Conservation (phyloP, 2,329 filamentous ascomycete genomes). For the Dothistroma pini region DNA sequence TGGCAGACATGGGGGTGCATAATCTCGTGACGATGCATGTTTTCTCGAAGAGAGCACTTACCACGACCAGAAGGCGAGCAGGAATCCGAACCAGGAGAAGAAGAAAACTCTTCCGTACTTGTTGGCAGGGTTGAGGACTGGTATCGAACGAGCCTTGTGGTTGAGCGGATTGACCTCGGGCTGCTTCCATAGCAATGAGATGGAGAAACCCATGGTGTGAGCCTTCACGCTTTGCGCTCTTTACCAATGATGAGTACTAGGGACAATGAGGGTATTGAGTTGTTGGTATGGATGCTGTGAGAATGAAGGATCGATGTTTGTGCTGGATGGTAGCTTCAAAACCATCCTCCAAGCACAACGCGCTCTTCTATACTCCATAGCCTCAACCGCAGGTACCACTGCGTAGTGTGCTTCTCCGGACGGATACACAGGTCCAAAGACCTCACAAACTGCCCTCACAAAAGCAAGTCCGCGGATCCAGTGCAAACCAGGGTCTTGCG, state of each 20-base stretch:
- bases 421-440: not conserved
- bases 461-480: conserved; percentile 11
- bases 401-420: conserved; percentile 7
- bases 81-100: conserved; percentile 83
- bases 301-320: not conserved
- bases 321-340: not conserved
- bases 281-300: not conserved
- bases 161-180: conserved; percentile 82
- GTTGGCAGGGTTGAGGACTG: conserved; percentile 72
- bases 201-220: conserved; percentile 21
- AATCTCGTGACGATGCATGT: not conserved
- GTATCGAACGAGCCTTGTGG: conserved; percentile 75
- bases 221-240: not conserved
- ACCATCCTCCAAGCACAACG: not conserved
- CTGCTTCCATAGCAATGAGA: conserved; percentile 42
- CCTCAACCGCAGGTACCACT: not conserved
- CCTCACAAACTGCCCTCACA: not conserved
- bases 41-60: conserved; percentile 31
- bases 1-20: not conserved
- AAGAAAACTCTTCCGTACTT: conserved; percentile 84
- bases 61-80: conserved; percentile 85
- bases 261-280: not conserved
- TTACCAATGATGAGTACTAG: not conserved
- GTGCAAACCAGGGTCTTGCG: not conserved
- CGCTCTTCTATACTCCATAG: conserved; percentile 7